Evolutionary conservation across 2,329 filamentous ascomycete species (phyloP), one percentile per base, ranked within the genome.

Genomic region (Rhynchosporium agropyri): DNA sequence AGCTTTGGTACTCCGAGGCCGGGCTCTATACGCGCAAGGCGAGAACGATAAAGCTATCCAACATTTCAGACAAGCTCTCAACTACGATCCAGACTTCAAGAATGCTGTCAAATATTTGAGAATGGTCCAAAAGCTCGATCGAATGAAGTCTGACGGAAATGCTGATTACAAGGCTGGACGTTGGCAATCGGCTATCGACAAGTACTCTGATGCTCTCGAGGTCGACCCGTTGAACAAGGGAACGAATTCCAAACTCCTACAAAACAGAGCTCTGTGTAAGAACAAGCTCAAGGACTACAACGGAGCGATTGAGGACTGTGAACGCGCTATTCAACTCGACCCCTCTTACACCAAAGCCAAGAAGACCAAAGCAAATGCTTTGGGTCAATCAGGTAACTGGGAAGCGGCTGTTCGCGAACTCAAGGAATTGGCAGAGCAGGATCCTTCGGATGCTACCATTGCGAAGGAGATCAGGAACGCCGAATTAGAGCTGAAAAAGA

Each of bases 401-500:
- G 92, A 98, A 70, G 91, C 95, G 65, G 91, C 92, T 1, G 85
- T 97, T 38, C 87, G 89, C 58, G 94, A 97, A 74, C 91, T 91
- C 82, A 98, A 98, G 82, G 82, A 85, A 2, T 86, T 98, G 63
- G 84, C 89, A 57, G 94, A 98, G 75, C 79, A 87, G 64, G 91
- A 95, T 69, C 93, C 93, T 1, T 83, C 88, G 66, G 95, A 99
- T 76, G 85, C 88, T 48, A 86, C 84, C 13, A 89, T 98, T 64
- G 82, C 84, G 58, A 93, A 90, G 77, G 95, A 99, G 72, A 86
- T 98, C 50, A 89, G 91, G 62, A 90, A 89, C 72, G 95, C 94
- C 1, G 94, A 99, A 79, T 81, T 97, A 31, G 95, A 99, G 79
- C 81, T 98, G 67, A 99, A 99, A 87, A 98, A 98, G 88, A 90